phyloP scores from a whole-genome alignment of 2,329 filamentous ascomycete genomes.

The Aspergillus sp. region DNA sequence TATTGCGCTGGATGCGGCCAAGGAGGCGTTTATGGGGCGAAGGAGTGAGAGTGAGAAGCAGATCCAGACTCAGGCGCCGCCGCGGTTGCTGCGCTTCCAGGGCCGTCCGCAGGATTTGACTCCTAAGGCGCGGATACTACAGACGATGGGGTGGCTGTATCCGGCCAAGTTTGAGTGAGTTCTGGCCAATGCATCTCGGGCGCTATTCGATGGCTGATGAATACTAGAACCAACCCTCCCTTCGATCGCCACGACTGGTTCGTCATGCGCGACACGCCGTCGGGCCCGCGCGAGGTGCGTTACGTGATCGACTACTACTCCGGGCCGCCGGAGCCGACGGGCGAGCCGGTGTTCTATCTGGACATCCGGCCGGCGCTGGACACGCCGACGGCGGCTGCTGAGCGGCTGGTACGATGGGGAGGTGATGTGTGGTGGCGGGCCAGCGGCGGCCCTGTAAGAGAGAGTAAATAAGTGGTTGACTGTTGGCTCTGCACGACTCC shows the following conservation, averaged over 20 bases:
- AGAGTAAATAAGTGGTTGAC: too few relatives aligned
- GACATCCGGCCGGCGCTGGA: slow-evolving; percentile 85
- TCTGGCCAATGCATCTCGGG: not conserved
- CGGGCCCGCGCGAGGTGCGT: slow-evolving; percentile 67
- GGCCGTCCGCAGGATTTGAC: slow-evolving; percentile 82
- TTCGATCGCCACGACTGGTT: slow-evolving; percentile 99
- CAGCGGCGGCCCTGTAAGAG: slow-evolving; percentile 56
- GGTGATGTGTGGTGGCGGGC: slow-evolving; percentile 92
- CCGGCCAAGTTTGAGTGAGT: slow-evolving; percentile 67
- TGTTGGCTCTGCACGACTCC: too few relatives aligned
- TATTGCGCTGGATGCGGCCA: slow-evolving; percentile 45
- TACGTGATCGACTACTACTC: slow-evolving; percentile 98
- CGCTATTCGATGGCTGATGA: too few relatives aligned
- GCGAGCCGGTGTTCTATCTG: slow-evolving; percentile 90
- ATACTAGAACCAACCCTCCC: slow-evolving; percentile 67
- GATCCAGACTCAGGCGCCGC: too few relatives aligned
- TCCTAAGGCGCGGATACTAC: slow-evolving; percentile 78
- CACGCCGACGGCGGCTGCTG: slow-evolving; percentile 68
- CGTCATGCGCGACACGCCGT: slow-evolving; percentile 59
- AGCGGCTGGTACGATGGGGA: slow-evolving; percentile 79
- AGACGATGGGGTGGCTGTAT: slow-evolving; percentile 68
- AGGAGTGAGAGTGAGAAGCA: too few relatives aligned
- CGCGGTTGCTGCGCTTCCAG: slow-evolving; percentile 76
- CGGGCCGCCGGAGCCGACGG: slow-evolving; percentile 68
- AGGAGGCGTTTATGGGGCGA: slow-evolving; percentile 34